Evolutionary conservation across 306 rosid genomes (phyloP).

Genomic region (Hippophae tibetana): DNA sequence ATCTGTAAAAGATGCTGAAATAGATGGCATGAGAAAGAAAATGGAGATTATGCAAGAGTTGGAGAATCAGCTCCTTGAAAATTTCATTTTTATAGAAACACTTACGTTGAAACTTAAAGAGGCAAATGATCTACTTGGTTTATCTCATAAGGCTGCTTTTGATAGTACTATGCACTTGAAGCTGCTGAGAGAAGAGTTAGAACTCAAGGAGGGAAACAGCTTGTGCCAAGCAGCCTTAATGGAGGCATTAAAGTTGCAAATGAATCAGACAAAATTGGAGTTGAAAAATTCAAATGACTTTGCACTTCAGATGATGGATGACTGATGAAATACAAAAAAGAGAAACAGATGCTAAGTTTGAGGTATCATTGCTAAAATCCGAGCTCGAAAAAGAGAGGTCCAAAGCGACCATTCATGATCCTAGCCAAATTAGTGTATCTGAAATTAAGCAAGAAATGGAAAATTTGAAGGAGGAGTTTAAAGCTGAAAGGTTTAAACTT

Average conservation of each 20-base stretch:
- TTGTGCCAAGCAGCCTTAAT: conserved; percentile 24
- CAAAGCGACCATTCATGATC: conserved; percentile 12
- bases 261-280: conserved; percentile 33
- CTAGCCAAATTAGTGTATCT: conserved; percentile 1
- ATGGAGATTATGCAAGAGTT: conserved; percentile 22
- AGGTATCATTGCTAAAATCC: conserved; percentile 48
- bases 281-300: conserved; percentile 29
- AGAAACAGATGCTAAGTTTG: conserved; percentile 34
- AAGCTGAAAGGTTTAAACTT: conserved; percentile 40
- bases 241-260: conserved; percentile 34
- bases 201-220: conserved; percentile 26
- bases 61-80: conserved; percentile 21
- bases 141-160: conserved; percentile 18
- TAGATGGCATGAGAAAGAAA: conserved; percentile 30
- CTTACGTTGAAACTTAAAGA: conserved; percentile 22
- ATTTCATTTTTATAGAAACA: conserved; percentile 14
- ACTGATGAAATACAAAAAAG: conserved; percentile 24
- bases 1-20: conserved; percentile 36
- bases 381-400: conserved; percentile 40
- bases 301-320: conserved; percentile 22
- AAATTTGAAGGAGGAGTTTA: conserved; percentile 49
- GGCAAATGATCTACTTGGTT: conserved; percentile 14
- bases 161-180: conserved; percentile 14
- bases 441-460: conserved; percentile 32
- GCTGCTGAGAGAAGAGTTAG: conserved; percentile 27